phyloP scores from a whole-genome alignment of 1,284 basidiomycete species.

The Leccinum subspadiceum region DNA sequence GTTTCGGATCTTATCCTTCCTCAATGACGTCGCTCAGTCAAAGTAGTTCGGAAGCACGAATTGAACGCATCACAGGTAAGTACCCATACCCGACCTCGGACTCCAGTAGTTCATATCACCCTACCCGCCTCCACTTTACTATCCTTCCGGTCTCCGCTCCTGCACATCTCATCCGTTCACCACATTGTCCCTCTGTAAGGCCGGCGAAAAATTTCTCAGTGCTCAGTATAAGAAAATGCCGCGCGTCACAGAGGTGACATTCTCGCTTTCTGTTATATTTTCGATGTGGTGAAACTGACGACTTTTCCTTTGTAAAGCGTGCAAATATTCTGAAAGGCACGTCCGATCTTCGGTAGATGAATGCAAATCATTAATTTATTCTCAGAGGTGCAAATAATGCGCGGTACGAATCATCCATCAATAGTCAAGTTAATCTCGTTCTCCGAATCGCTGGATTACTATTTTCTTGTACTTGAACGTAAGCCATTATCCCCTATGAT shows the following conservation, averaged over 20 bases:
- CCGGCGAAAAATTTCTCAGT: conserved; percentile 89
- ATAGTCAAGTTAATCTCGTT: conserved; percentile 90
- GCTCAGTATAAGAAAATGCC: conserved; percentile 93
- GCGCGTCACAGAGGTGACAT: conserved; percentile 90
- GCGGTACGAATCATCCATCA: conserved; percentile 85
- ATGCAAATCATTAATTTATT: conserved; percentile 5
- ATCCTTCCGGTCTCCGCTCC: conserved; percentile 14
- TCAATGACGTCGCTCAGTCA: conserved; percentile 55
- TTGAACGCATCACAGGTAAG: conserved; percentile 94
- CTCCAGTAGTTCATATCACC: conserved; percentile 35
- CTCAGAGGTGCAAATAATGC: conserved; percentile 98
- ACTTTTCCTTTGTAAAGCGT: conserved; percentile 56
- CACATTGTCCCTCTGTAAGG: conserved; percentile 50
- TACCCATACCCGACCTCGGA: conserved; percentile 21
- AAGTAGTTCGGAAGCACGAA: conserved; percentile 97
- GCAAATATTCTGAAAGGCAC: conserved; percentile 94
- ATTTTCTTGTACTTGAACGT: conserved; percentile 94
- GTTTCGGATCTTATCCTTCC: not conserved
- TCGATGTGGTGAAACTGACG: conserved; percentile 18
- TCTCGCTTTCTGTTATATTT: conserved; percentile 30
- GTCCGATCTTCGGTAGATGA: not conserved
- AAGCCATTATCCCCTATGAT: conserved; percentile 31
- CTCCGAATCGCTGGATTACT: conserved; percentile 90
- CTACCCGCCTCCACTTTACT: conserved; percentile 6
- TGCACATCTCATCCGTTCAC: conserved; percentile 18